phyloP scores from a whole-genome alignment of 2,329 filamentous ascomycete species.

The Diaporthe citri region DNA sequence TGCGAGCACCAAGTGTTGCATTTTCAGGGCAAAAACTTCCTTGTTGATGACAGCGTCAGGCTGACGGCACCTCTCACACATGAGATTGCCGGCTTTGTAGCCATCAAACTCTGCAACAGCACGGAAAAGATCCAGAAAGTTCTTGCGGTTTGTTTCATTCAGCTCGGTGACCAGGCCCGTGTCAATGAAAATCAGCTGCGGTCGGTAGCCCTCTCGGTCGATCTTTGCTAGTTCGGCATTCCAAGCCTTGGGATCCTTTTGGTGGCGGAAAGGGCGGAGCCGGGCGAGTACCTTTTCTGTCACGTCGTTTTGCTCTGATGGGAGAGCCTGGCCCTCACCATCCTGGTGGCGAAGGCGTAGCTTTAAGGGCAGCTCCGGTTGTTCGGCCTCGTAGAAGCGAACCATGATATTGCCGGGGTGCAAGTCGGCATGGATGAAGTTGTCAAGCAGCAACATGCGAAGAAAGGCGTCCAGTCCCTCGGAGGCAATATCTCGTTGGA shows the following conservation, averaged over 20 bases:
- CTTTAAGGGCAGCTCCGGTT: slow-evolving; percentile 72
- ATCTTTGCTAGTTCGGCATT: slow-evolving; percentile 79
- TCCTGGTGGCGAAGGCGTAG: slow-evolving; percentile 44
- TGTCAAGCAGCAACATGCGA: slow-evolving; percentile 96
- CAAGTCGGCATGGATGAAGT: slow-evolving; percentile 96
- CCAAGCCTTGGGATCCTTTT: slow-evolving; percentile 78
- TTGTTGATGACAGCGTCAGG: slow-evolving; percentile 89
- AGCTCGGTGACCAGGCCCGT: slow-evolving; percentile 95
- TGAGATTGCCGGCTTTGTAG: slow-evolving; percentile 92
- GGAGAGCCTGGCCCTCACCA: slow-evolving; percentile 59
- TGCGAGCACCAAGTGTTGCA: slow-evolving; percentile 94
- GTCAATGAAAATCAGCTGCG: slow-evolving; percentile 97
- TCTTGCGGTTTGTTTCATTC: slow-evolving; percentile 85
- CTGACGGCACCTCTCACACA: slow-evolving; percentile 95
- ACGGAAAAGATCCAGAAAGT: slow-evolving; percentile 96
- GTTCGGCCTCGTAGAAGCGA: slow-evolving; percentile 89
- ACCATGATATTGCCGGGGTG: slow-evolving; percentile 99
- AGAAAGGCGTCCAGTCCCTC: slow-evolving; percentile 96
- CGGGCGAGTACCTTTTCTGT: slow-evolving; percentile 89
- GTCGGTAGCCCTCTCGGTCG: slow-evolving; percentile 88
- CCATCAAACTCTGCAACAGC: slow-evolving; percentile 97
- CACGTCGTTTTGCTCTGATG: slow-evolving; percentile 66
- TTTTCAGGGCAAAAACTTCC: slow-evolving; percentile 93
- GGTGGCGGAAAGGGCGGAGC: slow-evolving; percentile 77
- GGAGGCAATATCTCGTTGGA: slow-evolving; percentile 93